Base-by-base conservation (phyloP, 768 basidiomycete species). In the Suillus bovinus region DNA sequence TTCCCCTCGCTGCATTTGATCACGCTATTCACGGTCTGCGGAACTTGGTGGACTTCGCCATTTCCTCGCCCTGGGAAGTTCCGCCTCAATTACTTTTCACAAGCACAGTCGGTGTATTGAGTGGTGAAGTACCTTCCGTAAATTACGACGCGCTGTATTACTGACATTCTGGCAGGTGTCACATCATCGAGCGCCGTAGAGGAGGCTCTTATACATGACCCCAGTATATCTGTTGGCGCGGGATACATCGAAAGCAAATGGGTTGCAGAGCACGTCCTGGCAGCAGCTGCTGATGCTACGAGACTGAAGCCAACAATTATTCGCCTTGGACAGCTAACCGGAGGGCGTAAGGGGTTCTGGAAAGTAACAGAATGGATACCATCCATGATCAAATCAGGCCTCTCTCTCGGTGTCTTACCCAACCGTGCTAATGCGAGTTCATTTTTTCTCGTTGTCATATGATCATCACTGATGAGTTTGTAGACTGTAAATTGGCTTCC, bases 291-390 rank as follows among this genome's bases (percentile, higher is more conserved):
- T 3, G 60, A 72, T 29, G 27, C 41, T 13, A 76, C 78, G 0
- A 39, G 66, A 0, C 64, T 82, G 5, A 61, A 62, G 3, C 63
- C 76, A 1, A 59, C 77, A 20, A 71, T 78, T 13, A 76, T 81
- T 1, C 77, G 82, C 5, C 70, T 81, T 22, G 82, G 81, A 2
- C 81, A 82, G 69, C 65, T 83, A 2, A 71, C 71, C 29, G 82
- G 82, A 4, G 73, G 69, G 13, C 27, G 47, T 9, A 79, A 77
- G 60, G 81, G 82, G 0, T 65, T 66, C 17, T 83, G 82, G 82
- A 80, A 76, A 61, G 62, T 69, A 10, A 64, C 62, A 3, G 82
- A 83, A 60, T 83, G 82, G 82, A 69, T 82, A 31, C 80, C 82
- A 1, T 66, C 69, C 36, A 63, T 82, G 13, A 68, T 81, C 5